Evolutionary conservation across 2,329 filamentous ascomycete genomes (phyloP).

Genomic region (Gliomastix tumulicola): DNA sequence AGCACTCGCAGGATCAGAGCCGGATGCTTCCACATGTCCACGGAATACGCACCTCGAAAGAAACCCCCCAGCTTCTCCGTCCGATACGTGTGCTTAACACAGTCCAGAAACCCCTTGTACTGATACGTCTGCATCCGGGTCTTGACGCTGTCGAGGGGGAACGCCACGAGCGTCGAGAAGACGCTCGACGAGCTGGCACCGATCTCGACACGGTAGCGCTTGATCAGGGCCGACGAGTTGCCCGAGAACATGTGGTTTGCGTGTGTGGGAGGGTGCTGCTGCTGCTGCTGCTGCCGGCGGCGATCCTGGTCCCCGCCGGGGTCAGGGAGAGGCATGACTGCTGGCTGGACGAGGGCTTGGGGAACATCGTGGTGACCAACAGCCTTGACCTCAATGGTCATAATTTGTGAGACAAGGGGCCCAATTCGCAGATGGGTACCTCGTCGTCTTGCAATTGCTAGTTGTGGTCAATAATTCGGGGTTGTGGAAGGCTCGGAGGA

Average conservation of each 20-base stretch:
- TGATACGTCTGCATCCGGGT: constrained; percentile 85
- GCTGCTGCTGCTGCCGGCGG: constrained; percentile 1
- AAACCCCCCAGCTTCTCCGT: constrained; percentile 69
- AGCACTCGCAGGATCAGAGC: no score
- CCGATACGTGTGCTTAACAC: constrained; percentile 67
- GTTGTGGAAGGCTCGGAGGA: no score
- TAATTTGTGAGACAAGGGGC: constrained; percentile 13
- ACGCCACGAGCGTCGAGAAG: constrained; percentile 72
- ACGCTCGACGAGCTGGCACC: constrained; percentile 71
- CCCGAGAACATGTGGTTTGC: no score
- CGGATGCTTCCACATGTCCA: no score
- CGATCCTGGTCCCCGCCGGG: constrained; percentile 9
- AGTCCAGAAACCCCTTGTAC: constrained; percentile 67
- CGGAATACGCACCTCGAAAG: constrained; percentile 68
- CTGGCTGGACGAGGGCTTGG: constrained; percentile 15
- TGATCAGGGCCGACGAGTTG: constrained; percentile 48
- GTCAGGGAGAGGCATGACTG: constrained; percentile 19
- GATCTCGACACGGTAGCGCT: constrained; percentile 74
- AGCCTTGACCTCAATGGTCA: constrained; percentile 26
- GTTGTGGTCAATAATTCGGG: no score
- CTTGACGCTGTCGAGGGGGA: constrained; percentile 84
- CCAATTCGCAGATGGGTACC: no score
- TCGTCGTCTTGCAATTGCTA: no score
- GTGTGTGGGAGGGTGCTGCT: not conserved
- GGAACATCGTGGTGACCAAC: constrained; percentile 29